phyloP scores from a whole-genome alignment of 768 basidiomycete species.

The Lepiota subincarnata region DNA sequence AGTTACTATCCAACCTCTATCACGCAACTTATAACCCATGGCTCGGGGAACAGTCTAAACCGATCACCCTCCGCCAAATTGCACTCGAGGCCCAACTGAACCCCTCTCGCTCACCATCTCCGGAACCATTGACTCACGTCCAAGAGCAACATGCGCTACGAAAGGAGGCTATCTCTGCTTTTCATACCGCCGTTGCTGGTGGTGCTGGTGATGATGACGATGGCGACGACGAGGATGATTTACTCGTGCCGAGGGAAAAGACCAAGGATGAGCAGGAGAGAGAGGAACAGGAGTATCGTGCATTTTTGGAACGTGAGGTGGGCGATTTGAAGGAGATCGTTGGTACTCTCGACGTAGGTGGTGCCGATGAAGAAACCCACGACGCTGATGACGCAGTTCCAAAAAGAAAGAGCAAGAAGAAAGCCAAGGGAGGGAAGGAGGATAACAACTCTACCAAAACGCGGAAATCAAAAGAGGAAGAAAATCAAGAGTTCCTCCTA shows the following conservation, averaged over 20 bases:
- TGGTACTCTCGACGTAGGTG: conserved; percentile 40
- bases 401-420: conserved; percentile 30
- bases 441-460: conserved; percentile 25
- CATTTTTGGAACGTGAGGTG: conserved; percentile 77
- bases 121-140: conserved; percentile 57
- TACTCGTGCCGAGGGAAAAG: conserved; percentile 73
- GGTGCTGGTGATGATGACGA: conserved; percentile 32
- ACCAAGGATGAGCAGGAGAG: conserved; percentile 69
- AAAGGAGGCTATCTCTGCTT: conserved; percentile 80
- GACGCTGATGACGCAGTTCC: conserved; percentile 17
- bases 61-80: conserved; percentile 71
- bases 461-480: conserved; percentile 47
- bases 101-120: conserved; percentile 48
- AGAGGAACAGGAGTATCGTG: conserved; percentile 84
- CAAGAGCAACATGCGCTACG: conserved; percentile 76
- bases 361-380: conserved; percentile 19
- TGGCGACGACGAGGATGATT: conserved; percentile 54
- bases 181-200: conserved; percentile 47
- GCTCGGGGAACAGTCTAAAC: conserved; percentile 51
- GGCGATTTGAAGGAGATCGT: conserved; percentile 74
- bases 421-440: conserved; percentile 43
- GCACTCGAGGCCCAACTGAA: conserved; percentile 61
- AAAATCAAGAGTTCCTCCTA: conserved; percentile 85
- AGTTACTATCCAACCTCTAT: conserved; percentile 8
- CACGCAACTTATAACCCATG: neutral